Conservation (phyloP, 495 filamentous ascomycete genomes). For the Podospora didyma region DNA sequence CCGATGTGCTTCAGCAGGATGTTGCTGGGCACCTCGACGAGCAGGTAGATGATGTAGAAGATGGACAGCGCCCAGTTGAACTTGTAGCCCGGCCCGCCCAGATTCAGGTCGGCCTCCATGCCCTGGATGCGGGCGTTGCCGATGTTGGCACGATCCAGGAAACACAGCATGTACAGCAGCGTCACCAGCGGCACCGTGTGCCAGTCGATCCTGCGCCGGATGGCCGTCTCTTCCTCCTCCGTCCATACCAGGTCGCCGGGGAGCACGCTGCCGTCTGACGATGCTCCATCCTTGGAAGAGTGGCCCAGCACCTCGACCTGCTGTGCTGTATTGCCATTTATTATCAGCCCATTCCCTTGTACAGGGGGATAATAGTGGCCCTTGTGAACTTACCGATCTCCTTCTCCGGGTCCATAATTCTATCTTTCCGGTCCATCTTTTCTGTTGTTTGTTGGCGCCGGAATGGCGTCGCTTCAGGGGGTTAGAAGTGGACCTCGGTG, state of each 20-base stretch:
- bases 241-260: slow-evolving; percentile 37
- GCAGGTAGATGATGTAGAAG: slow-evolving; percentile 65
- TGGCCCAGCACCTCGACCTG: slow-evolving; percentile 9
- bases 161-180: slow-evolving; percentile 48
- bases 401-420: slow-evolving; percentile 18
- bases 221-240: slow-evolving; percentile 43
- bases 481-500: too few relatives aligned
- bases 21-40: slow-evolving; percentile 64
- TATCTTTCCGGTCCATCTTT: background rate
- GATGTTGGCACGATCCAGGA: slow-evolving; percentile 54
- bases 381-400: slow-evolving; percentile 17
- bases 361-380: background rate
- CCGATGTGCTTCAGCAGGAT: slow-evolving; percentile 58
- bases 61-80: slow-evolving; percentile 58
- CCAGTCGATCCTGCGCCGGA: slow-evolving; percentile 51
- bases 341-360: background rate
- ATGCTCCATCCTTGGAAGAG: slow-evolving; percentile 17
- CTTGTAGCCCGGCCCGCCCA: slow-evolving; percentile 39
- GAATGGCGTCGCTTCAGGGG: background rate
- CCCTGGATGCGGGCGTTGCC: slow-evolving; percentile 63
- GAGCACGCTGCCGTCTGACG: slow-evolving; percentile 15
- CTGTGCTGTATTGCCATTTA: background rate
- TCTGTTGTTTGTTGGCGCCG: background rate
- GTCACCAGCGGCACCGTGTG: slow-evolving; percentile 51
- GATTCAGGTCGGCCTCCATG: slow-evolving; percentile 48